These are phyloP conservation scores for Flaveria sonorensis DNA, from an alignment of 129 eudicot genomes.

Conservation along the genomic window DNA sequence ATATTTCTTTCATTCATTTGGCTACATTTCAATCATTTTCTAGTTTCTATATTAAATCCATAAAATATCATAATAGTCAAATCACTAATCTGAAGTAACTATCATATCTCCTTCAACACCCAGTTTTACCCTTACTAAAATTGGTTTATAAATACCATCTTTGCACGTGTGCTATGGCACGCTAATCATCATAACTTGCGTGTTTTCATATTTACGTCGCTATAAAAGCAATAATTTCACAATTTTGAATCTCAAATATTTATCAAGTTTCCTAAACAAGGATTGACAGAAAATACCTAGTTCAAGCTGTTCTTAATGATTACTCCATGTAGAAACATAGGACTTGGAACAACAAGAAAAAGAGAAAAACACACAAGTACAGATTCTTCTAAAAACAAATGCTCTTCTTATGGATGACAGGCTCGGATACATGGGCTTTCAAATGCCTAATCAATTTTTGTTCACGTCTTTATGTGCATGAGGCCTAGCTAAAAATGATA, in stretches of 20 bases:
- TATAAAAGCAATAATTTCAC: not conserved
- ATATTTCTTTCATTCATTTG: not conserved
- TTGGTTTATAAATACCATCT: not conserved
- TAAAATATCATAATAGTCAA: not conserved
- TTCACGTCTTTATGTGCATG: too few species aligned
- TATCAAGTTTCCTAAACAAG: not conserved
- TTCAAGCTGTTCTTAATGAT: not conserved
- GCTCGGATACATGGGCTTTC: too few species aligned
- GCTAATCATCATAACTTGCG: not conserved
- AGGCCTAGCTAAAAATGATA: too few species aligned
- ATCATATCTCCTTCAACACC: constrained; percentile 14
- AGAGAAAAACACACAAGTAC: not conserved
- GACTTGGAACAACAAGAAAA: not conserved
- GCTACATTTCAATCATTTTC: constrained; percentile 5
- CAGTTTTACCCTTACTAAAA: not conserved
- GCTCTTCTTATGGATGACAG: too few species aligned
- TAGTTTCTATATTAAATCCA: not conserved
- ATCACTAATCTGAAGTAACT: not conserved
- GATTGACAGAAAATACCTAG: not conserved
- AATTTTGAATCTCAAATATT: not conserved
- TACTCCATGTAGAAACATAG: not conserved
- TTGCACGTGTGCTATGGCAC: not conserved
- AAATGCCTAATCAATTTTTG: too few species aligned
- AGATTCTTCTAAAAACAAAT: not conserved
- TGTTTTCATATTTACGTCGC: not conserved